Conservation (phyloP, 352 stramenopile genomes). For the Globisporangium abappressorium region DNA sequence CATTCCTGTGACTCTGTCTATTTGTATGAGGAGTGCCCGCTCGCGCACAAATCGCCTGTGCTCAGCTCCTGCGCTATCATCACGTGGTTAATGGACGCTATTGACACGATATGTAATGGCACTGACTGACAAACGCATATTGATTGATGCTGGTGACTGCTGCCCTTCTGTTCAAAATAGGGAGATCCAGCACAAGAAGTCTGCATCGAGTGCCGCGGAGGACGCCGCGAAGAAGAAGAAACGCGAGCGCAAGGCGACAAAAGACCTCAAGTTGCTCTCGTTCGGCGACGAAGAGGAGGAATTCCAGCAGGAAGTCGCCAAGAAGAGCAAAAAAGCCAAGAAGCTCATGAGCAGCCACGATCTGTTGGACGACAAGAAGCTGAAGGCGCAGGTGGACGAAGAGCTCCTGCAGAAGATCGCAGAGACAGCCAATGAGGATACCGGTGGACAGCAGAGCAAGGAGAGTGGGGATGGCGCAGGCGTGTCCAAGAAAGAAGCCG, state of each 20-base stretch:
- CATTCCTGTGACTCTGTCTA: background rate
- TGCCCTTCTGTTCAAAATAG: constrained; percentile 8
- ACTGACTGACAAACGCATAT: background rate
- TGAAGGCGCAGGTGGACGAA: constrained; percentile 62
- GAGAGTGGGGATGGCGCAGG: background rate
- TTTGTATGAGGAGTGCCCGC: background rate
- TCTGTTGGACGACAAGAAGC: constrained; percentile 54
- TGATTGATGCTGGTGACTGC: background rate
- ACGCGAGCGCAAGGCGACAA: constrained; percentile 89
- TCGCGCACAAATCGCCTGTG: background rate
- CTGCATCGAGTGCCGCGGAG: constrained; percentile 19
- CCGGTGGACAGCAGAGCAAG: too few species aligned
- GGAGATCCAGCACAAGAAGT: constrained; percentile 24
- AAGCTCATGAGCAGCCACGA: constrained; percentile 79
- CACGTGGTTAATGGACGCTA: background rate
- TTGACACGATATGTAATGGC: background rate
- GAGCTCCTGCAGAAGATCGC: constrained; percentile 52
- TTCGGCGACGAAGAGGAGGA: constrained; percentile 92
- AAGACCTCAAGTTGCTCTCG: constrained; percentile 93
- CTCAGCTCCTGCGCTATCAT: background rate
- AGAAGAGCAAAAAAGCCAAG: constrained; percentile 44
- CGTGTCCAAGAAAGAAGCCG: constrained; percentile 28
- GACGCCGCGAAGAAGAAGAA: constrained; percentile 60
- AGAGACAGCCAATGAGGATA: constrained; percentile 12
- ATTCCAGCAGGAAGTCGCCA: constrained; percentile 49